Conservation (phyloP, 2,329 filamentous ascomycete genomes). For the Gremmenia infestans region DNA sequence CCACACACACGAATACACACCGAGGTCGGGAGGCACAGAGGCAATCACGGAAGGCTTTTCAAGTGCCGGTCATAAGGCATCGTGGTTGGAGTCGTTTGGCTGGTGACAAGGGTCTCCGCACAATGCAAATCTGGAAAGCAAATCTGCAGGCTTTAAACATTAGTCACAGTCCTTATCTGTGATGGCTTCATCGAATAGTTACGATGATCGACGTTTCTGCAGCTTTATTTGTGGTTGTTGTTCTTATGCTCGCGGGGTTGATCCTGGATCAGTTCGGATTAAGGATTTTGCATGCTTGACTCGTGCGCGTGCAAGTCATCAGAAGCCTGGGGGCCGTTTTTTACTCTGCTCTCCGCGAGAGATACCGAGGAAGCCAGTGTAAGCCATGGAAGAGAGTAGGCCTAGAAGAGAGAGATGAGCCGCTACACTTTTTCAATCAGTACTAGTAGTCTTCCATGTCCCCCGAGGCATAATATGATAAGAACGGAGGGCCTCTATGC, state of each 20-base stretch:
- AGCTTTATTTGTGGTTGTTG: neutral
- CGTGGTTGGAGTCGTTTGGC: neutral
- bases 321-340: neutral
- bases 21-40: conserved; percentile 3
- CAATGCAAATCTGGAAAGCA: neutral
- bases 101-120: conserved; percentile 1
- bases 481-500: neutral
- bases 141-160: neutral
- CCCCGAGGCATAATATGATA: neutral
- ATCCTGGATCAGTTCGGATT: neutral
- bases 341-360: neutral
- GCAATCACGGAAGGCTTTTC: conserved; percentile 1
- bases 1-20: conserved; percentile 3
- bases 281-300: neutral
- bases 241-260: neutral
- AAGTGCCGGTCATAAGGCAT: conserved; percentile 5
- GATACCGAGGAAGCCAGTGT: neutral
- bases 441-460: no score
- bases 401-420: neutral
- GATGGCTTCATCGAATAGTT: neutral
- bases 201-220: conserved; percentile 2
- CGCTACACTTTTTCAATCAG: neutral
- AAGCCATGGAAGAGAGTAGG: neutral
- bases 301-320: neutral
- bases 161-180: neutral